Evolutionary conservation across 2,329 filamentous ascomycete genomes (phyloP).

Genomic region (Tolypocladium amazonense): DNA sequence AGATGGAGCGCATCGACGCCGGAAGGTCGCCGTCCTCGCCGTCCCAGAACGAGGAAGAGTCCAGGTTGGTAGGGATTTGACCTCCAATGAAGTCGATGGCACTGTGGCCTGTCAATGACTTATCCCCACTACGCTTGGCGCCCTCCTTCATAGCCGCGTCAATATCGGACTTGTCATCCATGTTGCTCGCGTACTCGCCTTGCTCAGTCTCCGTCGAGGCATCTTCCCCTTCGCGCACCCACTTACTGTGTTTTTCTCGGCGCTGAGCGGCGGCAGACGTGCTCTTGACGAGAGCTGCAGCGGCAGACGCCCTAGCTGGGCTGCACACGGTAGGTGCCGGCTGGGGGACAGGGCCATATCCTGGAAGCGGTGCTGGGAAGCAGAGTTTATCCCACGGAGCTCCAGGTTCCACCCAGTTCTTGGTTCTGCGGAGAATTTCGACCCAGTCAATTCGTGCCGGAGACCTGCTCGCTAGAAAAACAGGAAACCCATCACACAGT

Average conservation of each 20-base stretch:
- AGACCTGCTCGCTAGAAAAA: slow-evolving; percentile 63
- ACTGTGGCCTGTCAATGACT: too few relatives aligned
- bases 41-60: slow-evolving; percentile 31
- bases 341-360: slow-evolving; percentile 7
- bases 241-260: background rate
- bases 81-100: background rate
- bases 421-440: slow-evolving; percentile 56
- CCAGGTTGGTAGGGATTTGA: background rate
- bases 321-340: slow-evolving; percentile 7
- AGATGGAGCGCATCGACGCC: slow-evolving; percentile 56
- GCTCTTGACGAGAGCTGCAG: slow-evolving; percentile 12
- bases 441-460: slow-evolving; percentile 72
- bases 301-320: slow-evolving; percentile 5
- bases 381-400: slow-evolving; percentile 64
- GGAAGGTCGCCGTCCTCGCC: slow-evolving; percentile 58
- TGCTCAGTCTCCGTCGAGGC: background rate
- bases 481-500: slow-evolving; percentile 68
- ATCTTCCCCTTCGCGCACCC: background rate
- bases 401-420: slow-evolving; percentile 59
- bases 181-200: background rate
- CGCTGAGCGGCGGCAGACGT: background rate
- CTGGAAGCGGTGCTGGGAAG: slow-evolving; percentile 42
- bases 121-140: background rate
- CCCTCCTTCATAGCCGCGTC: background rate
- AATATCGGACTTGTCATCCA: background rate